Base-by-base conservation (phyloP, 2,329 filamentous ascomycete species). In the Pseudovirgaria hyperparasitica region DNA sequence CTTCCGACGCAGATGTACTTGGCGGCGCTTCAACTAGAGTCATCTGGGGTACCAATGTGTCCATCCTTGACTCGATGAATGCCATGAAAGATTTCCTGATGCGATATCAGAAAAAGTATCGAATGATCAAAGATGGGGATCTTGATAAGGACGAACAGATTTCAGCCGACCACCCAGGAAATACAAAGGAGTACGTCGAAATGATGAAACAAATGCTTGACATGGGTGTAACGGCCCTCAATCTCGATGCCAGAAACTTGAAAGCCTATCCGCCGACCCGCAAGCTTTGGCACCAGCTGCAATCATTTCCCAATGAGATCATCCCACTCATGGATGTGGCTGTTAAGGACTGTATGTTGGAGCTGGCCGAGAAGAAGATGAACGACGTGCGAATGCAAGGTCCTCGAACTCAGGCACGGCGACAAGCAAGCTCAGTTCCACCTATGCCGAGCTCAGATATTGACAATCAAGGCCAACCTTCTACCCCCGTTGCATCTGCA, bases 1-100 rank as follows among this genome's bases (percentile, higher is more conserved):
- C 86, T 5, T 94, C 87, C 2, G 90, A 98, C 52, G 90, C 90
- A 1, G 81, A 94, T 46, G 72, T 68, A 1, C 70, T 94, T 21
- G 87, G 85, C 20, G 90, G 86, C 2, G 72, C 72, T 32, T 82
- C 81, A 20, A 77, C 78, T 30, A 75, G 79, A 40, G 72, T 92
- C 31, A 87, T 98, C 37, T 98, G 90, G 90, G 90, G 90, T 52
- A 98, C 90, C 22, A 96, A 92, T 20, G 82, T 98, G 26, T 93
- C 87, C 5, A 79, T 98, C 28, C 74, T 82, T 33, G 86, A 96
- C 50, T 85, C 84, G 0, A 81, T 92, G 53, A 72, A 75, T 27
- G 67, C 76, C 0, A 92, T 94, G 63, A 87, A 90, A 47, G 85
- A 90, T 37, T 98, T 98, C 46, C 62, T 98, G 16, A 73, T 76